Evolutionary conservation across 345 rosid species (phyloP).

Genomic region (Populus euphratica): DNA sequence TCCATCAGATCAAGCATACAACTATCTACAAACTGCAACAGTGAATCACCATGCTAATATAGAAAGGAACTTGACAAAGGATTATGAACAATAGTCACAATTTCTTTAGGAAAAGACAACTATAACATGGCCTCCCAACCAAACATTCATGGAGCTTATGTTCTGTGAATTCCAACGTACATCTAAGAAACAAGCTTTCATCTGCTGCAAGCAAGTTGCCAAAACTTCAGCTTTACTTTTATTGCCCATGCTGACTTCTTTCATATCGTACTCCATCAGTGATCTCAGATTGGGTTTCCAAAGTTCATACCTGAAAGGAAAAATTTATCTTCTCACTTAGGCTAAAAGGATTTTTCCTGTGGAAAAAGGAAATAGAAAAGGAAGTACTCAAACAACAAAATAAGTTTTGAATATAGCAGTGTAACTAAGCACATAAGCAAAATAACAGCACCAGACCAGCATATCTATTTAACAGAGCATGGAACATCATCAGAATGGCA

Average conservation of each 20-base stretch:
- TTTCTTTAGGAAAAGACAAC: background rate
- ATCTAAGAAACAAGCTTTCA: slow-evolving; percentile 96
- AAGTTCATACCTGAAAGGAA: slow-evolving; percentile 66
- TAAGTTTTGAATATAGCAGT: background rate
- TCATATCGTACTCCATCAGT: slow-evolving; percentile 91
- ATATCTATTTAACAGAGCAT: background rate
- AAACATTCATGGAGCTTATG: background rate
- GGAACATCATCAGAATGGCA: background rate
- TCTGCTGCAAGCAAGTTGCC: slow-evolving; percentile 82
- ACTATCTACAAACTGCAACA: no score
- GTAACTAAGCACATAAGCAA: no score
- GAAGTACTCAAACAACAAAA: background rate
- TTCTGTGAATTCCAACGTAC: slow-evolving; percentile 41
- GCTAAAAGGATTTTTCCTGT: no score
- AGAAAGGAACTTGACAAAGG: no score
- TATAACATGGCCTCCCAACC: background rate
- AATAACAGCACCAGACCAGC: slow-evolving; percentile 5
- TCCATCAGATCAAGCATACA: no score
- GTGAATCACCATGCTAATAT: no score
- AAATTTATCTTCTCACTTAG: background rate
- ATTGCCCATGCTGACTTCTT: slow-evolving; percentile 78
- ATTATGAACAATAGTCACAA: no score
- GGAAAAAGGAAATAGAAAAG: no score
- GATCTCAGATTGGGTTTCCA: slow-evolving; percentile 99
- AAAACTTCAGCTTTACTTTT: slow-evolving; percentile 83